phyloP scores from a whole-genome alignment of 148 eudicot genomes.

The Vaccinium myrtillus region DNA sequence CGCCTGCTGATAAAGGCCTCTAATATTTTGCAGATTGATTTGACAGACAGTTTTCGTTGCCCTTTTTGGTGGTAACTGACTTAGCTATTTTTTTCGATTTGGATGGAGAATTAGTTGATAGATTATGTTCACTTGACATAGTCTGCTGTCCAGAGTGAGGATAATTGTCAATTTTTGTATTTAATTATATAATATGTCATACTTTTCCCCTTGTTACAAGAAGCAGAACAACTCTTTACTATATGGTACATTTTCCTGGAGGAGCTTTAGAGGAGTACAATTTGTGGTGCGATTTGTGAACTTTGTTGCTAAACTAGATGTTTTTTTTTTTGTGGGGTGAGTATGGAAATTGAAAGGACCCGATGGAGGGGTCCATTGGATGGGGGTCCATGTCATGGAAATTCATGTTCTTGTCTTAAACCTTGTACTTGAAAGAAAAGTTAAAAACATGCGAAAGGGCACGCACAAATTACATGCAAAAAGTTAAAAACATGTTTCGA shows the following conservation, averaged over 20 bases:
- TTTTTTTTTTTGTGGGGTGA: too few species aligned
- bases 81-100: neutral
- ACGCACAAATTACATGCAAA: too few species aligned
- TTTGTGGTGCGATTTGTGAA: too few species aligned
- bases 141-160: neutral
- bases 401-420: too few species aligned
- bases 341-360: too few species aligned
- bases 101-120: neutral
- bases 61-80: neutral
- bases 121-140: neutral
- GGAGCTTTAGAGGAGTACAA: neutral
- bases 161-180: neutral
- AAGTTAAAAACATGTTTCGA: too few species aligned
- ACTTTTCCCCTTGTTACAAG: neutral
- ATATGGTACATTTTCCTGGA: neutral
- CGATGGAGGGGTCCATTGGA: too few species aligned
- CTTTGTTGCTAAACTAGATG: too few species aligned
- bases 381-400: too few species aligned
- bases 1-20: constrained; percentile 29
- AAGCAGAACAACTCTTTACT: neutral
- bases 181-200: neutral
- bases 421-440: too few species aligned
- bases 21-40: constrained; percentile 18
- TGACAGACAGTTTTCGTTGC: too few species aligned
- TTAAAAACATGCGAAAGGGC: too few species aligned